phyloP scores from a whole-genome alignment of 2,329 filamentous ascomycete species.

The Cephalotrichum gorgonifer region DNA sequence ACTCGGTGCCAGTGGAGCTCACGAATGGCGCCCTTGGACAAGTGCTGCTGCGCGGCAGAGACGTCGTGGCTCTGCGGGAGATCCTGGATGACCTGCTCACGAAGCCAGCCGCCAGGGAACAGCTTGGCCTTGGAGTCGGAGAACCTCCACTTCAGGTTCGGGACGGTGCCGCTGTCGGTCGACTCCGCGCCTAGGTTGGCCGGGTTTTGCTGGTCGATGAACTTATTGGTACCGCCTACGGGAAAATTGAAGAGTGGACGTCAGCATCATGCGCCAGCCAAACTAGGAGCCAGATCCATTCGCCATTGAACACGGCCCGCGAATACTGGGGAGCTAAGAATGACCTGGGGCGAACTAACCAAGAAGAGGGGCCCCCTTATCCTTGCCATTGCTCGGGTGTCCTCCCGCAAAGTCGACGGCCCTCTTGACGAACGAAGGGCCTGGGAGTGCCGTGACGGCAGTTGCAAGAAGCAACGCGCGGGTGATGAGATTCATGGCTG shows the following conservation, averaged over 20 bases:
- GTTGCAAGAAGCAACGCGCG: background rate
- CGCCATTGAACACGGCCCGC: no score
- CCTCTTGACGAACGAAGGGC: background rate
- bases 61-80: slow-evolving; percentile 56
- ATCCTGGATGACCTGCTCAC: slow-evolving; percentile 58
- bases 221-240: slow-evolving; percentile 53
- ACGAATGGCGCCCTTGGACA: slow-evolving; percentile 54
- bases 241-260: no score
- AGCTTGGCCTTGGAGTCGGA: slow-evolving; percentile 55
- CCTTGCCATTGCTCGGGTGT: slow-evolving; percentile 44
- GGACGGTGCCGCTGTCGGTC: slow-evolving; percentile 53
- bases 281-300: background rate
- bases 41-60: slow-evolving; percentile 56
- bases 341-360: slow-evolving; percentile 36
- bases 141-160: slow-evolving; percentile 61
- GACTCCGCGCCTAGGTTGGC: slow-evolving; percentile 50
- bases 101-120: slow-evolving; percentile 54
- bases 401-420: slow-evolving; percentile 32
- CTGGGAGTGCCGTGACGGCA: background rate
- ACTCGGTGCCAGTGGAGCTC: slow-evolving; percentile 60
- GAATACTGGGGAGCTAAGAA: no score
- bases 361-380: slow-evolving; percentile 46
- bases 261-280: background rate
- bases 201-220: slow-evolving; percentile 52
- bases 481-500: background rate